Evolutionary conservation across 2,329 filamentous ascomycete genomes (phyloP), one percentile per base, ranked within the genome.

Genomic region (Xylariomycetidae sp.): DNA sequence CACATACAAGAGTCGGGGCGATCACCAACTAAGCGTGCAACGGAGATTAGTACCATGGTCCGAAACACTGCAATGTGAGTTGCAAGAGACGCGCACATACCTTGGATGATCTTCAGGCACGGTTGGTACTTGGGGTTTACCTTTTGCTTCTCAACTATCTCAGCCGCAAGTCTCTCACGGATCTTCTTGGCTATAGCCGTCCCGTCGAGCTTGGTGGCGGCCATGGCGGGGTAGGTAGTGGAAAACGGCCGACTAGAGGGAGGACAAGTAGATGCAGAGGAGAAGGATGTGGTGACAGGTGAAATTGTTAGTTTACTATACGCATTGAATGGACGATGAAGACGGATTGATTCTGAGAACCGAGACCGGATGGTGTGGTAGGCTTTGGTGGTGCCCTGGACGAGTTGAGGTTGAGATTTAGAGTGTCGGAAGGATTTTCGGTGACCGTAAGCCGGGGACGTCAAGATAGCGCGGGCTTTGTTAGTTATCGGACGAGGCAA

Each of bases 181-280:
- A 97, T 95, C 58, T 71, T 76, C 70, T 90, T 94, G 50, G 92
- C 92, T 68, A 97, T 88, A 59, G 87, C 88, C 36, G 83, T 95
- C 70, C 92, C 92, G 69, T 98, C 92, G 54, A 98, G 92, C 72
- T 88, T 95, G 53, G 74, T 78, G 49, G 88, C 90, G 50, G 80
- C 78, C 89, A 96, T 97, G 57, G 66, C 70, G 64, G 66, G 56
- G 50, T 67, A 50, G 44, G 74, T 78, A 48, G 64, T 64, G 26
- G 65, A 63, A 49, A 70, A 72, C 38, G 44, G 41, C 42, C 57
- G 50, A 27, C 27, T 25, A 19, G 37, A 41, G 26, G 42, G n/a
- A n/a, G n/a, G n/a, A n/a, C n/a, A n/a, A n/a, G n/a, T n/a, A n/a
- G n/a, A n/a, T n/a, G n/a, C n/a, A n/a, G n/a, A n/a, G n/a, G n/a